Base-by-base conservation (phyloP, 2,329 filamentous ascomycete genomes). In the Sporothrix globosa region DNA sequence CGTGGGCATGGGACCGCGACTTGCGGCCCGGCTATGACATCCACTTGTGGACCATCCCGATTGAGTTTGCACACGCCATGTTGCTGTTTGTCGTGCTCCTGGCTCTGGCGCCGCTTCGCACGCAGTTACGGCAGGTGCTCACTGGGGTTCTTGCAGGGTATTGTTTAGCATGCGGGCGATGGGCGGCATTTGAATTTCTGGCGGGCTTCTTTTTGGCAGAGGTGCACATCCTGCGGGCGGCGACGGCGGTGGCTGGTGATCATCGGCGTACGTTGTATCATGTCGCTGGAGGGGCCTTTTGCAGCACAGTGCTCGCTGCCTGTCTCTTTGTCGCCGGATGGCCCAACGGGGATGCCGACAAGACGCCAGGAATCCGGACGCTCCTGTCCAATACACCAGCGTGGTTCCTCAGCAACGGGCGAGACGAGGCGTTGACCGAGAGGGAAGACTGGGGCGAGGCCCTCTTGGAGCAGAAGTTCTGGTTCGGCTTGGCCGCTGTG, bases 11-110 rank as follows among this genome's bases (percentile, higher is more conserved):
- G 78, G 78, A 81, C 48, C 67, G 61, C 2, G 76, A 79, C 68
- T 69, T 81, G 66, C 75, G 75, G 27, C 79, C 78, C 7, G 75
- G 73, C 6, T 84, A 83, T 71, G 81, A 83, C 71, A 75, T 81
- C 10, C 82, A 84, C 68, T 77, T 84, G 19, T 85, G 83, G 83
- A 84, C 83, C 1, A 83, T 85, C 21, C 81, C 83, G 0, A 79
- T 83, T 69, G 83, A 85, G 70, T 81, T 83, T 68, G 80, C 78
- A 34, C 79, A 83, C 74, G 84, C 83, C 10, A 79, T 84, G 78
- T 74, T 82, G 27, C 74, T 83, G 7, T 83, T 84, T 70, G 73
- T 80, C 52, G 72, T 81, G n/a, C 73, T 81, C 24, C 71, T 83
- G n/a, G 76, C 79, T 44, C 73, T 82, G 2, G 78, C 79, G 19